Evolutionary conservation across 768 basidiomycete species (phyloP), one percentile per base, ranked within the genome.

Genomic region (Hygrocybe punicea): DNA sequence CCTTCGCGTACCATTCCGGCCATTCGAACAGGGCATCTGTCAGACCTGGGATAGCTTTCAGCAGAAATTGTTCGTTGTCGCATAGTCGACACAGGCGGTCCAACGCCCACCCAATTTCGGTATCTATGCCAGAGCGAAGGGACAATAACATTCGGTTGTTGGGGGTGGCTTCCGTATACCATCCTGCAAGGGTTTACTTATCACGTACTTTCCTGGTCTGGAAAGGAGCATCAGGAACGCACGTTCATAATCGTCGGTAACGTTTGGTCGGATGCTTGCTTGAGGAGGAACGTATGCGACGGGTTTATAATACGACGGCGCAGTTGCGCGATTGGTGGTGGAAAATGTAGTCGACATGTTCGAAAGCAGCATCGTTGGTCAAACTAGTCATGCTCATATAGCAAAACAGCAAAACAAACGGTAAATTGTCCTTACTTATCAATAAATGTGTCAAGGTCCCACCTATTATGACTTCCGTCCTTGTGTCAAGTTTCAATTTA

Each of bases 111-210:
- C 84, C 84, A 55, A 94, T 80, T 66, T 98, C 96, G 7, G 82
- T 71, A 53, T 85, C 79, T 47, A 98, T 87, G 4, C 85, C 88
- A 13, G 92, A 98, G 23, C 85, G 83, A 40, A 98, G 73, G 2
- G 94, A 87, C 14, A 99, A 83, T n/a, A 93, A 78, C 84, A 98
- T 92, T 40, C 95, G 83, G 69, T 98, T 98, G 67, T 76, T 86
- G 1, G 88, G 77, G 2, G 82, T 79, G 1, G 81, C 76, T 62
- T 93, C 90, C n/a, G 91, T 89, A 65, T 92, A 94, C 84, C 90
- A 92, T 63, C 89, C 90, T 56, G 39, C 14, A 21, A 56, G 34
- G 49, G 59, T 60, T 19, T n/a, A n/a, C n/a, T 42, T 40, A 53
- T 62, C 50, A 60, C 57, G 46, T 46, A 37, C 35, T 60, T 51